These are phyloP conservation scores for Podaxis sp. DNA, from an alignment of 768 basidiomycete genomes.

Conservation along the genomic window DNA sequence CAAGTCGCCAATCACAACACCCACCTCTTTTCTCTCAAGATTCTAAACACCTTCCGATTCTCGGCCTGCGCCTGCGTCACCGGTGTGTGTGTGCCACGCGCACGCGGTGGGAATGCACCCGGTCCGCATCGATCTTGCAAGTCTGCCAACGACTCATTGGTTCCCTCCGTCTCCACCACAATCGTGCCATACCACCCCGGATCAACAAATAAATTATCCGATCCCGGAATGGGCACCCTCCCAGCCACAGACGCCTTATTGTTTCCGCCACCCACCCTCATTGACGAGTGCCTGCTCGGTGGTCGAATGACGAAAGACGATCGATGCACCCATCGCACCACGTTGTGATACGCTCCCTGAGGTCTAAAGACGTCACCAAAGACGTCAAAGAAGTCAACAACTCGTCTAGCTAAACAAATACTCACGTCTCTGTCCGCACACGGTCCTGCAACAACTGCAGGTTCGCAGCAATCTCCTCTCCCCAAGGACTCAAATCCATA, in stretches of 20 bases:
- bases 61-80: conserved; percentile 39
- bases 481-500: conserved; percentile 78
- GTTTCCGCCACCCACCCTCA: not conserved
- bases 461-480: conserved; percentile 69
- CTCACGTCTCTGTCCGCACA: conserved; percentile 78
- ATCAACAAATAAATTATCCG: conserved; percentile 60
- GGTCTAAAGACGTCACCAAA: conserved; percentile 45
- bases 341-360: conserved; percentile 75
- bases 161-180: conserved; percentile 84
- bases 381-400: not conserved
- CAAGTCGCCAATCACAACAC: conserved; percentile 5
- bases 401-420: conserved; percentile 15
- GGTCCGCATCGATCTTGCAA: conserved; percentile 71
- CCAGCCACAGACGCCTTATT: conserved; percentile 14
- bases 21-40: conserved; percentile 75
- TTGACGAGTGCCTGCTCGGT: conserved; percentile 21
- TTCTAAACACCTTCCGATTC: conserved; percentile 50
- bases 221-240: conserved; percentile 54
- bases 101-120: conserved; percentile 62
- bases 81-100: conserved; percentile 34
- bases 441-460: conserved; percentile 77
- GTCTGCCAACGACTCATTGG: conserved; percentile 80
- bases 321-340: conserved; percentile 84
- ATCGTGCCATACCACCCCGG: conserved; percentile 82
- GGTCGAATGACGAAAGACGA: conserved; percentile 72